Percentiles rank a stretch among this genome's conserved stretches.
phyloP scores from a whole-genome alignment of 2,329 filamentous ascomycete genomes.

The Monilinia aucupariae region DNA sequence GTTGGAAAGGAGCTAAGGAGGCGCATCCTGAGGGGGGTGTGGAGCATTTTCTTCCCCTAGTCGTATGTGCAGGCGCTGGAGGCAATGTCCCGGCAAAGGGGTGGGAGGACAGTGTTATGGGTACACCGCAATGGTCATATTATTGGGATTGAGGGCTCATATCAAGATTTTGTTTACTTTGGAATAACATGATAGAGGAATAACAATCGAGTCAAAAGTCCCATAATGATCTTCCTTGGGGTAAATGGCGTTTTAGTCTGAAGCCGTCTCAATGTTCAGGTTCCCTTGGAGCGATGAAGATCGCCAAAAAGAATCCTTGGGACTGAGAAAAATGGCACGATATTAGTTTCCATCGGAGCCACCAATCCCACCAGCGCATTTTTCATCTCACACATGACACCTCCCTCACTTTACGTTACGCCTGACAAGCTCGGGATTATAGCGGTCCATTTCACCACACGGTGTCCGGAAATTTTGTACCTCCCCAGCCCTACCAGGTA shows the following conservation, averaged over 20 bases:
- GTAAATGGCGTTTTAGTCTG: background rate
- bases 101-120: slow-evolving; percentile 23
- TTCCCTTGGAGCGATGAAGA: background rate
- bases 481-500: too few species aligned
- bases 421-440: too few species aligned
- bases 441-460: too few species aligned
- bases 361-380: background rate
- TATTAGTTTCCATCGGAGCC: background rate
- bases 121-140: slow-evolving; percentile 23
- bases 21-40: slow-evolving; percentile 53
- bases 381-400: background rate
- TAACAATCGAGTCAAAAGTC: background rate
- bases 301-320: background rate
- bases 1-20: slow-evolving; percentile 48
- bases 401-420: too few species aligned
- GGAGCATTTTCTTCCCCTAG: slow-evolving; percentile 57
- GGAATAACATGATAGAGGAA: background rate
- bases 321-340: background rate
- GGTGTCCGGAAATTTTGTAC: too few species aligned
- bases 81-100: slow-evolving; percentile 41
- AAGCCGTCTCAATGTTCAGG: background rate
- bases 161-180: background rate
- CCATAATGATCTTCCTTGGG: too few species aligned
- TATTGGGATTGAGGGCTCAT: slow-evolving; percentile 22
- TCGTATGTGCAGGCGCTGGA: slow-evolving; percentile 52